Conservation (phyloP, 2,329 filamentous ascomycete genomes). For the Helminthosporium solani region DNA sequence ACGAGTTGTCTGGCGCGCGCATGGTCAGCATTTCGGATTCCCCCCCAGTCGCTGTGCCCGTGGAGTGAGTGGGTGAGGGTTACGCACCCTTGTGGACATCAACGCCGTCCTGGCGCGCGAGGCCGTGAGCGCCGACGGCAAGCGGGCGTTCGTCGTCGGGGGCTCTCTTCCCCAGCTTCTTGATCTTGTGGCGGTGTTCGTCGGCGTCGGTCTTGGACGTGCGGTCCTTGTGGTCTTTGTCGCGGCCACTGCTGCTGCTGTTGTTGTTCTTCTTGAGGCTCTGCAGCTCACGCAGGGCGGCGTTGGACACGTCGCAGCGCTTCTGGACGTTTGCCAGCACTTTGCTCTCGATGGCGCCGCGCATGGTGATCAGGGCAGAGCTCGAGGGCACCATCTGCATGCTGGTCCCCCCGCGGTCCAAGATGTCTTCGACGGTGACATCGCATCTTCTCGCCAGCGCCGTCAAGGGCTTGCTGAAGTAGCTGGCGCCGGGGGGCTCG, state of each 20-base stretch:
- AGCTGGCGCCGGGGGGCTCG: slow-evolving; percentile 52
- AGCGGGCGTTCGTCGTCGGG: slow-evolving; percentile 62
- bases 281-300: slow-evolving; percentile 70
- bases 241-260: slow-evolving; percentile 54
- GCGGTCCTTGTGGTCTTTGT: slow-evolving; percentile 49
- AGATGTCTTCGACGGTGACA: slow-evolving; percentile 67
- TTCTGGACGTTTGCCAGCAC: slow-evolving; percentile 46
- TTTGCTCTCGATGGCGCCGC: slow-evolving; percentile 63
- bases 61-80: slow-evolving; percentile 7
- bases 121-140: slow-evolving; percentile 62
- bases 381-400: slow-evolving; percentile 57
- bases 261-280: slow-evolving; percentile 64
- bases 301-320: slow-evolving; percentile 67
- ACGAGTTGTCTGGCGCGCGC: slow-evolving; percentile 36
- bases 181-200: slow-evolving; percentile 49
- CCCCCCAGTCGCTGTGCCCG: neutral
- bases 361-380: slow-evolving; percentile 62
- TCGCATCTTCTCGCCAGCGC: slow-evolving; percentile 59
- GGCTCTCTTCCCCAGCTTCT: slow-evolving; percentile 75
- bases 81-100: slow-evolving; percentile 57
- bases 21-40: too few relatives aligned
- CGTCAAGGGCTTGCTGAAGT: slow-evolving; percentile 61
- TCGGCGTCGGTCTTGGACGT: slow-evolving; percentile 48
- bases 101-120: slow-evolving; percentile 64
- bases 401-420: slow-evolving; percentile 61